Base-by-base conservation (phyloP, 257 asterid species). In the Nicotiana knightiana region DNA sequence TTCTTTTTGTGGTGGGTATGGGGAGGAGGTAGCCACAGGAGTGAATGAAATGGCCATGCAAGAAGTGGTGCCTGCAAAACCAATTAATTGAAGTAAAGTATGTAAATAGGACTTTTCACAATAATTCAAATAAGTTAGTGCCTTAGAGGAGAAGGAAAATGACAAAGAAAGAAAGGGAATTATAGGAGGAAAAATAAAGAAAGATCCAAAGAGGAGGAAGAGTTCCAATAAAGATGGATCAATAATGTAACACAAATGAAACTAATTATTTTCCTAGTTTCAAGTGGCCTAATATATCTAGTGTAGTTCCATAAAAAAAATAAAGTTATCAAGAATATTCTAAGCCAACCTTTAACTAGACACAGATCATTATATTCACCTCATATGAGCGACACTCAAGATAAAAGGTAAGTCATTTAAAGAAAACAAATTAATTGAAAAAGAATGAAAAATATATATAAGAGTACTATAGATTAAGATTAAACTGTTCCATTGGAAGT, bases 111-210 rank as follows among this genome's bases (percentile, higher is more conserved):
- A 43, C 58, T 39, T 48, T 26, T 73, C 9, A 35, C 63, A 73
- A 48, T 73, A 73, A 73, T 73, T 73, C 43, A 13, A 48, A 46
- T 73, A 24, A 43, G 43, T 46, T 48, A 48, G 79, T 73, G 79
- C 79, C 79, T 73, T 73, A 24, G 43, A 73, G 62, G 43, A 26
- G 79, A 73, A 73, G 79, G 63, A 73, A 48, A 48, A 48, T 73
- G 79, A 7, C 63, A 73, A 73, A 73, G 63, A 13, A 24, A 48
- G 0, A 26, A 73, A 73, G 62, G 35, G 43, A 73, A 43, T 43
- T 43, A 37, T 37, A 48, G 33, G 35, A 26, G 5, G 35, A 73
- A 48, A 48, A 73, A 48, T 39, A 71, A 46, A 71, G 3, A 71
- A 13, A 46, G 59, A 71, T 71, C 78, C 59, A 58, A 58, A 58